Evolutionary conservation across 148 eudicot species (phyloP).

Genomic region (Silene uniflora): DNA sequence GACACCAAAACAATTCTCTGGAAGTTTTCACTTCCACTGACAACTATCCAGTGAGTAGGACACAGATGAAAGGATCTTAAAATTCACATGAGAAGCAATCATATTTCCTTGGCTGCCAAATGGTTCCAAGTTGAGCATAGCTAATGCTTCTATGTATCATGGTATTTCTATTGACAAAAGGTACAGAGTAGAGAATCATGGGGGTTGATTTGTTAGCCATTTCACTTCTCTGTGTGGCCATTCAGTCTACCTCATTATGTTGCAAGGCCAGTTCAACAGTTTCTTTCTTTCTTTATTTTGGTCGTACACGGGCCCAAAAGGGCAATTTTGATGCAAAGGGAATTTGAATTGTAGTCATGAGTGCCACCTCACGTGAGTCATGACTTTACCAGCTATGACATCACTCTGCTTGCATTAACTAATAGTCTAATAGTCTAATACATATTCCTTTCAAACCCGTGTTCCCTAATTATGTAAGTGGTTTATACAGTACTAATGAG

Average conservation of each 20-base stretch:
- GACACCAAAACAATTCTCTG: too few species aligned
- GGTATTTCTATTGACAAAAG: neutral
- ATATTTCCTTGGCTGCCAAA: neutral
- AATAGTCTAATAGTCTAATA: too few species aligned
- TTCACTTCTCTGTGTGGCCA: too few species aligned
- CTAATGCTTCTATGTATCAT: neutral
- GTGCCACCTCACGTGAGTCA: too few species aligned
- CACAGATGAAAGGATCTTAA: neutral
- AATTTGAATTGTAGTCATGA: neutral
- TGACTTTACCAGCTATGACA: neutral
- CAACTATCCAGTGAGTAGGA: neutral
- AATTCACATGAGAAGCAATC: neutral
- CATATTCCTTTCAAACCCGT: neutral
- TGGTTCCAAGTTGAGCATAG: neutral
- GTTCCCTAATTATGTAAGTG: neutral
- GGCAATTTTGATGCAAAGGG: neutral
- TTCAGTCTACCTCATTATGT: too few species aligned
- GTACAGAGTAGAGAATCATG: neutral
- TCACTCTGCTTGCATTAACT: neutral
- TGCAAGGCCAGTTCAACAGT: too few species aligned
- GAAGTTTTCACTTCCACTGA: neutral
- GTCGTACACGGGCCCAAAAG: too few species aligned
- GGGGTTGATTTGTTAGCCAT: neutral
- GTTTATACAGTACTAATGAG: neutral
- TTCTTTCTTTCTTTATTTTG: too few species aligned